Percentiles rank a stretch among this genome's conserved stretches.
Evolutionary conservation across 352 stramenopile genomes (phyloP).

Genomic region (Globisporangium paddicum): DNA sequence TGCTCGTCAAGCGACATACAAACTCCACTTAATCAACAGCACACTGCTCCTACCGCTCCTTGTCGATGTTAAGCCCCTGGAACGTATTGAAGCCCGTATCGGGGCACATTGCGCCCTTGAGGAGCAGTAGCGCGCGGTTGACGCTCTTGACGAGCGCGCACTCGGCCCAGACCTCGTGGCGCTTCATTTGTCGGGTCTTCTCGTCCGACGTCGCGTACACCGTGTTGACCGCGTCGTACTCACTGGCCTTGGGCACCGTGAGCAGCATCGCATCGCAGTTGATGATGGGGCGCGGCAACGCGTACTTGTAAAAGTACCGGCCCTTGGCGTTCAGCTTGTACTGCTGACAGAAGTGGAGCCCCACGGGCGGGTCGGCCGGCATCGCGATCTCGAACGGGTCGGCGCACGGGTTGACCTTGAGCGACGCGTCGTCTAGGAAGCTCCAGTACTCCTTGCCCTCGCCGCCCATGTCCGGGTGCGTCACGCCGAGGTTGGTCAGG

Average conservation of each 20-base stretch:
- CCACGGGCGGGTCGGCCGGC: slow-evolving; percentile 16
- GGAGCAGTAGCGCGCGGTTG: slow-evolving; percentile 15
- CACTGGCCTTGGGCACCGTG: slow-evolving; percentile 25
- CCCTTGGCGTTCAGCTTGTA: slow-evolving; percentile 26
- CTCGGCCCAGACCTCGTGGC: slow-evolving; percentile 25
- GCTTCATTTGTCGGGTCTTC: slow-evolving; percentile 6
- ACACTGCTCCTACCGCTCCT: neutral
- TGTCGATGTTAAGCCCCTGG: slow-evolving; percentile 9
- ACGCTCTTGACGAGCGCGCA: slow-evolving; percentile 22
- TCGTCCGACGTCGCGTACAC: slow-evolving; percentile 13
- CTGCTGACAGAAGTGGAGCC: slow-evolving; percentile 24
- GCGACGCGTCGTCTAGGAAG: slow-evolving; percentile 7
- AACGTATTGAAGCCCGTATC: slow-evolving; percentile 18
- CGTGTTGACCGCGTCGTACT: slow-evolving; percentile 22
- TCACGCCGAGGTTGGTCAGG: slow-evolving; percentile 18
- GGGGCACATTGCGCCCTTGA: slow-evolving; percentile 16
- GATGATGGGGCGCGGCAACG: slow-evolving; percentile 29
- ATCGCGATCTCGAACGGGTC: slow-evolving; percentile 12
- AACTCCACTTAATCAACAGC: neutral
- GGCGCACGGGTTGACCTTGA: slow-evolving; percentile 18
- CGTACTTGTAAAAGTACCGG: slow-evolving; percentile 53
- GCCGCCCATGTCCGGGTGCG: slow-evolving; percentile 14
- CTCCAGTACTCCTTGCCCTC: slow-evolving; percentile 16
- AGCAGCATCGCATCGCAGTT: slow-evolving; percentile 38
- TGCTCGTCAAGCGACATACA: too few species aligned